Evolutionary conservation across 257 asterid species (phyloP), one percentile per base, ranked within the genome.

Genomic region (Fraxinus pennsylvanica): DNA sequence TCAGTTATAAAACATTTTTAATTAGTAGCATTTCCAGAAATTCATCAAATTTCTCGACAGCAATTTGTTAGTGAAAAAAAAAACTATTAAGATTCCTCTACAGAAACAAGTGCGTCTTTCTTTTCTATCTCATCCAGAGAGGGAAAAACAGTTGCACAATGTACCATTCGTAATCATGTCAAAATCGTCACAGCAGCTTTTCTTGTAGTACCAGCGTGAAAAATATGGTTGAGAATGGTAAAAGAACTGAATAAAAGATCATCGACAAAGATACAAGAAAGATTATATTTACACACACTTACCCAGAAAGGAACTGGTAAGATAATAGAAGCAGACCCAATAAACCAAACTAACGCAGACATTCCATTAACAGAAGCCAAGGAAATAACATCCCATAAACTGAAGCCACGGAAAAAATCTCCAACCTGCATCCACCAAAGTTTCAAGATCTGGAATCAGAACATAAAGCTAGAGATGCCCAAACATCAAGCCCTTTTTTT

Each of bases 361-460:
- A 59, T 19, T 33, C 57, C 76, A 71, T 43, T n/a, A 66, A 65
- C 79, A 15, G 75, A 76, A n/a, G 81, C 74, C 61, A 21, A 50
- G 41, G 72, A 71, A 15, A 75, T 75, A 61, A 4, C 14, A 61
- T 21, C 9, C 68, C 68, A 25, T 21, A 4, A 61, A 61, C 68
- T 7, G 17, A 21, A 25, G 32, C 68, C 68, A 61, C 15, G 68
- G 35, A 61, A 57, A 57, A n/a, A 90, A 93, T 73, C 92, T 83
- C 82, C 88, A 85, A 84, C 97, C 97, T 91, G 93, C 94, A 87
- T 83, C 74, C 88, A 88, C 87, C 84, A 87, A 76, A 83, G 74
- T 70, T 52, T 22, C 4, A n/a, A 76, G 22, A 80, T 67, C 57
- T 38, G 30, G 83, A 66, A 71, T 78, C 74, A 79, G 82, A 76